Base-by-base conservation (phyloP, 306 rosid genomes). In the Leucaena leucocephala region DNA sequence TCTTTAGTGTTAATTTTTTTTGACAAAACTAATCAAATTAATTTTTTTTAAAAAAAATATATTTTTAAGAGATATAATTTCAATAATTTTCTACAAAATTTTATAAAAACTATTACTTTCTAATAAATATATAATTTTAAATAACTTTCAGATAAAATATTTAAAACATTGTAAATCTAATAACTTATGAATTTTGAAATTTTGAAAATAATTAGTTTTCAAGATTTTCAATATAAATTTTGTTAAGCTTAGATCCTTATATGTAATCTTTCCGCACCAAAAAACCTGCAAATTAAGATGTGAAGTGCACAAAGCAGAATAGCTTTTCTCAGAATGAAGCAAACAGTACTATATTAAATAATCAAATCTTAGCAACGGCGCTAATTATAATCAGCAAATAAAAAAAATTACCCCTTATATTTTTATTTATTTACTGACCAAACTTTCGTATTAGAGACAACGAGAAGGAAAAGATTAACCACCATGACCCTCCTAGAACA, bases 301-400 rank as follows among this genome's bases (percentile, higher is more conserved):
- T 42, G 5, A 17, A 15, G 54, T 16, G 22, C 27, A 65, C 22
- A 8, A 11, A 40, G 12, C 35, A 17, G 50, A 6, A 22, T 22
- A 45, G 12, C 39, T 21, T 44, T 43, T 69, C 1, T 49, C 40
- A 45, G 39, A 42, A 68, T 77, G 45, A 49, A 76, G 35, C 54
- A 54, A 72, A 75, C 62, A 48, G 39, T 33, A 50, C 49, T 62
- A 21, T 79, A 74, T 52, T 75, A 38, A 33, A 50, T 77, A 27
- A 17, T 9, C 36, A 59, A 1, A 4, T 10, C n/a, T 49, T 12
- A n/a, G 38, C 11, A 17, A 27, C 2, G 3, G 0, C 19, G 15
- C 67, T 75, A 39, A 64, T 75, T 45, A 64, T 74, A 22, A 22
- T 68, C n/a, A 43, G 39, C 74, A 80, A 55, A 65, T 38, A 73